Base-by-base conservation (phyloP, 2,329 filamentous ascomycete species). In the Xylaria arbuscula region DNA sequence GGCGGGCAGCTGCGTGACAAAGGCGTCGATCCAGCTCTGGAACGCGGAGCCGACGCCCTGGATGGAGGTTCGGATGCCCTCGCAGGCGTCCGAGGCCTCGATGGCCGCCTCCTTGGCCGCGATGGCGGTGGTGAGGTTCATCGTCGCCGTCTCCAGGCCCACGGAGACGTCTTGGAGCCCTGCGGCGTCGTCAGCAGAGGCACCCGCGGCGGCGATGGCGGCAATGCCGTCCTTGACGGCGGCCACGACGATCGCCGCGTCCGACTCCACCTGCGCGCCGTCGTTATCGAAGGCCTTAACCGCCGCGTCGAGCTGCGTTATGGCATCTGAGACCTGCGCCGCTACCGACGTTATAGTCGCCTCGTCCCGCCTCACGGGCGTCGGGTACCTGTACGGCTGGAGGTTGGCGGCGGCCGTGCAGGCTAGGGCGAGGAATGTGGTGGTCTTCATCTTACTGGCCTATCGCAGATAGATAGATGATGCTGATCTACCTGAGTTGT, bases 211-310 rank as follows among this genome's bases (percentile, higher is more conserved):
- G 1, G 36, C 40, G 48, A 77, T 63, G n/a, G 67, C n/a, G 0
- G 64, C 55, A 3, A 64, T 70, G n/a, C 72, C 73, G 19, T 70
- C 63, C 17, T 68, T 75, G 34, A 78, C 62, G 22, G 69, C 69
- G 4, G 45, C 66, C 53, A 75, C 66, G 28, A 78, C 73, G 40
- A 62, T 70, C 17, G 68, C 55, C 10, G 75, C 74, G 57, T 75
- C 70, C 1, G 67, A 54, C 36, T 78, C 50, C 0, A 78, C 61
- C 53, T 73, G 47, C 3, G 61, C 70, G 17, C 72, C 60, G 70
- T 78, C 72, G 7, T 63, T 53, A 34, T 69, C 61, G 65, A 77
- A 78, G 22, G 72, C 66, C 66, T 78, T 76, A 19, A 78, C 75
- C 0, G 76, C 68, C 1, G 45, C 70, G 70, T 78, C 77, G 36